Evolutionary conservation across 2,329 filamentous ascomycete species (phyloP).

Genomic region (Cordyceps tenuipes): DNA sequence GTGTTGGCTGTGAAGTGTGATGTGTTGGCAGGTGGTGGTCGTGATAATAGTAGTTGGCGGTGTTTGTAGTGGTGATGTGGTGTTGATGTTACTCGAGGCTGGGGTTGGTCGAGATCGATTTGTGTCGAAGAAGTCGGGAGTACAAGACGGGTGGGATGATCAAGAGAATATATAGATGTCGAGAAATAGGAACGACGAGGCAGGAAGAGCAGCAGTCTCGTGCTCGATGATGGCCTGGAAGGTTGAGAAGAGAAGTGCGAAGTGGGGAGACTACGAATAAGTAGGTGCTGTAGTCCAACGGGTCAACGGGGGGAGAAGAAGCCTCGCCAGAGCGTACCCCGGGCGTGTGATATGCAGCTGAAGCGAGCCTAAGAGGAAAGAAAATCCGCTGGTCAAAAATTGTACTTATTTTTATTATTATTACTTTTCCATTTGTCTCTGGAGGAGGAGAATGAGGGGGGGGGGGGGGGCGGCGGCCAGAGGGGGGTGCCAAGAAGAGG

Average conservation of each 20-base stretch:
- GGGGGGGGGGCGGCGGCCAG: neutral
- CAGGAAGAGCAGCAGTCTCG: neutral
- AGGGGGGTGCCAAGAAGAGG: neutral
- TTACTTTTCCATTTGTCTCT: neutral
- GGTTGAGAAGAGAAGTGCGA: constrained; percentile 4
- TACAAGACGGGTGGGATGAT: neutral
- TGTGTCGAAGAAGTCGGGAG: neutral
- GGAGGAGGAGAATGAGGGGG: neutral
- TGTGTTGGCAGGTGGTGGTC: neutral
- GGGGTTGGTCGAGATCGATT: neutral
- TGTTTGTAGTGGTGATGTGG: no score
- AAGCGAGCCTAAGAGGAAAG: neutral
- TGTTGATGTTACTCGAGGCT: no score
- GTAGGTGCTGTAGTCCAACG: neutral
- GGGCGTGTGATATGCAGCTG: constrained; percentile 5
- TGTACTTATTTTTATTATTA: neutral
- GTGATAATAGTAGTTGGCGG: no score
- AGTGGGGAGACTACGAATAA: constrained; percentile 5
- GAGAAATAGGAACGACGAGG: neutral
- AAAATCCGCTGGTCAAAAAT: constrained; percentile 1
- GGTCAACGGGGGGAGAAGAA: neutral
- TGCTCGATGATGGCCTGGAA: neutral
- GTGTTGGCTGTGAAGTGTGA: neutral
- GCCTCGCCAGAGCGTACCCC: neutral
- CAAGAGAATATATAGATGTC: neutral